A percentile compares a stretch with the other conserved stretches of the same genome.
phyloP scores from a whole-genome alignment of 2,329 filamentous ascomycete species.

The Trichoderma hamatum region DNA sequence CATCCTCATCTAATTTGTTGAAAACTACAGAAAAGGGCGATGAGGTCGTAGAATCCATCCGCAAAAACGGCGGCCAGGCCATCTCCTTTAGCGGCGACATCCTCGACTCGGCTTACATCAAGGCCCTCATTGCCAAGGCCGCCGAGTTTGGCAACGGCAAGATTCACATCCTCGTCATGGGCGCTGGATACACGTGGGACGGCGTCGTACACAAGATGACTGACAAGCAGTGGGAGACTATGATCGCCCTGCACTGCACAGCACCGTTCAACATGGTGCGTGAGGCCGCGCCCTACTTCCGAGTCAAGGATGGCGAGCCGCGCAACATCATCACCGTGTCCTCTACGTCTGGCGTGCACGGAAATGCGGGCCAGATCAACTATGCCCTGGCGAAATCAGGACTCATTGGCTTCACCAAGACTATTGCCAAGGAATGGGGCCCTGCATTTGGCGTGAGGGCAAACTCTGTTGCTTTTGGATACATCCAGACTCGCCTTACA shows the following conservation, averaged over 20 bases:
- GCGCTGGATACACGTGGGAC: constrained; percentile 92
- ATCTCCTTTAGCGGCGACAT: constrained; percentile 78
- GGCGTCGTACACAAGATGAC: constrained; percentile 91
- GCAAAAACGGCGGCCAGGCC: constrained; percentile 65
- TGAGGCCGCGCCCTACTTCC: constrained; percentile 81
- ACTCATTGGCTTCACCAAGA: constrained; percentile 80
- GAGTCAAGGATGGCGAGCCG: constrained; percentile 79
- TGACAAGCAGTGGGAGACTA: constrained; percentile 90
- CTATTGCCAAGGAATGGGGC: constrained; percentile 91
- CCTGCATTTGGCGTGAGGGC: constrained; percentile 78
- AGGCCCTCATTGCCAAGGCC: constrained; percentile 70
- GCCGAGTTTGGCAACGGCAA: constrained; percentile 83
- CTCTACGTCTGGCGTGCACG: constrained; percentile 78
- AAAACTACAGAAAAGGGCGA: constrained; percentile 65
- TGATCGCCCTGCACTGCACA: constrained; percentile 79
- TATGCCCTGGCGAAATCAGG: constrained; percentile 86
- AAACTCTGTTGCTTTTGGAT: constrained; percentile 84
- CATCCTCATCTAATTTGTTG: neutral
- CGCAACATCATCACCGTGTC: constrained; percentile 83
- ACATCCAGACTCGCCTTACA: constrained; percentile 78
- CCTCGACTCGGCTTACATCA: constrained; percentile 70
- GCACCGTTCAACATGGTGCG: constrained; percentile 84
- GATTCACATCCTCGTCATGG: constrained; percentile 90
- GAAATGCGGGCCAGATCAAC: constrained; percentile 90
- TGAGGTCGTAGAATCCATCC: constrained; percentile 71